Percentiles rank a stretch among this genome's conserved stretches.
phyloP scores from a whole-genome alignment of 352 stramenopile species.

The Globisporangium heterothallicum region DNA sequence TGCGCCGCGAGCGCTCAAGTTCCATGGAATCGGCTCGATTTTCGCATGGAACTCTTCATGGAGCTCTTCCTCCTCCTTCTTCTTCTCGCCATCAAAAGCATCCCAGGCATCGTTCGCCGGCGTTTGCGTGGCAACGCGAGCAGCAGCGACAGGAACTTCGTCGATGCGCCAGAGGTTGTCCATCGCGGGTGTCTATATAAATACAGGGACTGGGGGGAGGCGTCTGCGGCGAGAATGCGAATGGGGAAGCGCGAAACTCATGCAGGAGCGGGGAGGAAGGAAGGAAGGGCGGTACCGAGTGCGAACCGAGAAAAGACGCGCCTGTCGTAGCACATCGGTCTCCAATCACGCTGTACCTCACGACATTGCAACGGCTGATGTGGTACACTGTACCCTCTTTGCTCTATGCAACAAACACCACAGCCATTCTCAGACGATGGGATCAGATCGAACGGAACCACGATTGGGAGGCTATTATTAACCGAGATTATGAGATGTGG shows the following conservation, averaged over 20 bases:
- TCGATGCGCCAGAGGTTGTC: constrained; percentile 33
- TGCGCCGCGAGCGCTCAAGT: constrained; percentile 17
- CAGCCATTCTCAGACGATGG: too few species aligned
- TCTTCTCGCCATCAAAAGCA: neutral
- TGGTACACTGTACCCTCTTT: neutral
- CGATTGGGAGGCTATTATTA: too few species aligned
- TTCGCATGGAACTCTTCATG: constrained; percentile 4
- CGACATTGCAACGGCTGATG: neutral
- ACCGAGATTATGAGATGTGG: too few species aligned
- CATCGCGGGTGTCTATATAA: constrained; percentile 10
- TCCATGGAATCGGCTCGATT: constrained; percentile 21
- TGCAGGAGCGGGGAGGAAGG: too few species aligned
- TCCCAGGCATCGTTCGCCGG: neutral
- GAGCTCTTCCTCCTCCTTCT: neutral
- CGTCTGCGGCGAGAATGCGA: neutral
- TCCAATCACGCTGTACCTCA: neutral
- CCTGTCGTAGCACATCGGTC: neutral
- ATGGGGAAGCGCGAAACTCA: neutral
- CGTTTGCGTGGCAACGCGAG: neutral
- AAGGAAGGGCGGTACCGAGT: neutral
- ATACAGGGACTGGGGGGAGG: too few species aligned
- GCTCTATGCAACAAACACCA: neutral
- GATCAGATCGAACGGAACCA: too few species aligned
- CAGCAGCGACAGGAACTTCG: constrained; percentile 2
- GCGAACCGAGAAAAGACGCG: neutral